Conservation (phyloP, 768 basidiomycete genomes). For the Kwoniella shandongensis region DNA sequence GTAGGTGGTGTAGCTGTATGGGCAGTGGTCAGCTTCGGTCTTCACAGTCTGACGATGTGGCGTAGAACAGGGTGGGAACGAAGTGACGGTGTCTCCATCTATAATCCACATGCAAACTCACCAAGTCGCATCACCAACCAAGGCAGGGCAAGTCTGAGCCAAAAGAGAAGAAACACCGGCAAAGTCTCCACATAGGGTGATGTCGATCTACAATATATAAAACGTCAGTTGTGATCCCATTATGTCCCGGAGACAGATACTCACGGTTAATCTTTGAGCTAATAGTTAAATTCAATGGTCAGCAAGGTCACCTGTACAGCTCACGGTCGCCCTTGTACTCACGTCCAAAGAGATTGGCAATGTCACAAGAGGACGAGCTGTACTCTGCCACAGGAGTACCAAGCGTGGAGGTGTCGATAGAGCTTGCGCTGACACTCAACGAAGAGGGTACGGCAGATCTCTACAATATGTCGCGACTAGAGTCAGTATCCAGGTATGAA, state of each 20-base stretch:
- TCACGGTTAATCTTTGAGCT: constrained; percentile 18
- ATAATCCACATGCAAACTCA: constrained; percentile 8
- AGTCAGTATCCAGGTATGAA: too few relatives aligned
- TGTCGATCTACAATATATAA: constrained; percentile 57
- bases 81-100: too few relatives aligned
- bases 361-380: constrained; percentile 62
- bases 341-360: constrained; percentile 49
- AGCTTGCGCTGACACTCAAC: constrained; percentile 58
- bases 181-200: constrained; percentile 63
- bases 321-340: constrained; percentile 31
- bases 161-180: constrained; percentile 63
- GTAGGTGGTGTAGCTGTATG: constrained; percentile 64
- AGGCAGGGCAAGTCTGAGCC: constrained; percentile 49
- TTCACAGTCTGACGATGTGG: too few relatives aligned
- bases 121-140: constrained; percentile 58
- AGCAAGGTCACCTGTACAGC: neutral
- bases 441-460: constrained; percentile 36
- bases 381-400: constrained; percentile 71
- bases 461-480: constrained; percentile 14
- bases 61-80: too few relatives aligned
- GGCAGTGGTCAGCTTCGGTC: neutral
- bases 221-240: neutral
- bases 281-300: constrained; percentile 1
- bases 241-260: neutral
- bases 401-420: constrained; percentile 56